Evolutionary conservation across 2,329 filamentous ascomycete genomes (phyloP).

Genomic region (Verticillium klebahnii): DNA sequence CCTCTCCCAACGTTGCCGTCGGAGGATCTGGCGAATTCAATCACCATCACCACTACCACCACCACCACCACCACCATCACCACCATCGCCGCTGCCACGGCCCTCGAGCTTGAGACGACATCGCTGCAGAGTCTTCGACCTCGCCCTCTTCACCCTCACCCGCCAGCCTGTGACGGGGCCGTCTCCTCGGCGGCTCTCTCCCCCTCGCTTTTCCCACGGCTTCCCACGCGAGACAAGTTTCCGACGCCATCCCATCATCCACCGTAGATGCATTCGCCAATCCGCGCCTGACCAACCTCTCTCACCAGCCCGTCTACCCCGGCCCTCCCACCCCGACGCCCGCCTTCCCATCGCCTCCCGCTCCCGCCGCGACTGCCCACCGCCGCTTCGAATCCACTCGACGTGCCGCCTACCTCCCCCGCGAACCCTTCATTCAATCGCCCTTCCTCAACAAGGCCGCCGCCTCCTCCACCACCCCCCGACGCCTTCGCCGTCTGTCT

Average conservation of each 20-base stretch:
- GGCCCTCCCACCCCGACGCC: constrained; percentile 10
- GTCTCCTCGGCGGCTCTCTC: constrained; percentile 38
- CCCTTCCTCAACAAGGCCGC: constrained; percentile 41
- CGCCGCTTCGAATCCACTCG: not conserved
- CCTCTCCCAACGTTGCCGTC: not conserved
- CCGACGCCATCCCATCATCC: constrained; percentile 15
- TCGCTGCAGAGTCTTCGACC: not conserved
- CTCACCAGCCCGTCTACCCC: constrained; percentile 26
- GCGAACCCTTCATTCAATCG: constrained; percentile 22
- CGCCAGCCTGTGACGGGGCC: constrained; percentile 29
- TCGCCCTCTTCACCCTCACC: not conserved
- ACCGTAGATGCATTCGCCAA: constrained; percentile 25
- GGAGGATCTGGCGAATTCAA: not conserved
- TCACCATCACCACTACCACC: not conserved
- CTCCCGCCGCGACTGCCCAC: constrained; percentile 4
- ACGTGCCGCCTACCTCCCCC: constrained; percentile 7
- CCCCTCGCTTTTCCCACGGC: constrained; percentile 40
- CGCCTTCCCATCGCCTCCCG: not conserved
- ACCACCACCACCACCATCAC: not conserved
- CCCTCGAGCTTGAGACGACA: not conserved
- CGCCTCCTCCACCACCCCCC: constrained; percentile 19
- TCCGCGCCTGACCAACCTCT: constrained; percentile 21
- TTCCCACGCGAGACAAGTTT: constrained; percentile 30
- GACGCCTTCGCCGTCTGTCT: constrained; percentile 33
- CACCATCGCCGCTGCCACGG: not conserved